phyloP scores from a whole-genome alignment of 805 yeast species.

The Kockiozyma suomiensis region DNA sequence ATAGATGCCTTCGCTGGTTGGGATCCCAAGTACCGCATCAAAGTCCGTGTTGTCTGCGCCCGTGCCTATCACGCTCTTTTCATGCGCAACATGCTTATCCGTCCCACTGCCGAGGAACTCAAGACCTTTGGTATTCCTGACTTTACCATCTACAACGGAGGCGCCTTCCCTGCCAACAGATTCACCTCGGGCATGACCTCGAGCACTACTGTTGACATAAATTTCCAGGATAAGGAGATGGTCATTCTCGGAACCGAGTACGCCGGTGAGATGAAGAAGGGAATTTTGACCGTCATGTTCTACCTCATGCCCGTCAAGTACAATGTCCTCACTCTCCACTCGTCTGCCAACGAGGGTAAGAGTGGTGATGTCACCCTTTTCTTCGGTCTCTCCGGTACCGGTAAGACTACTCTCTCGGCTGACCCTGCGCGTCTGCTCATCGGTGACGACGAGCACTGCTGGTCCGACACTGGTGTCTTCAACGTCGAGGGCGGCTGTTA shows the following conservation, averaged over 20 bases:
- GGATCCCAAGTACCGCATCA: conserved; percentile 70
- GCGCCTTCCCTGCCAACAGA: conserved; percentile 97
- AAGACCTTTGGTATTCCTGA: conserved; percentile 94
- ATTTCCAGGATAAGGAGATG: conserved; percentile 98
- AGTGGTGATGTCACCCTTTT: conserved; percentile 88
- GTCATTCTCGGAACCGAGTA: conserved; percentile 97
- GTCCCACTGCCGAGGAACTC: conserved; percentile 89
- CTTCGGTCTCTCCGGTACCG: conserved; percentile 97
- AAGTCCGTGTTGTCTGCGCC: conserved; percentile 43
- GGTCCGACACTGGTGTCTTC: conserved; percentile 98
- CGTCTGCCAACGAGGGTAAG: conserved; percentile 86
- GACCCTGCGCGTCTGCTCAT: conserved; percentile 91
- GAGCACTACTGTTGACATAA: conserved; percentile 90
- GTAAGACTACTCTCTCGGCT: conserved; percentile 95
- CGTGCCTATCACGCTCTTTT: conserved; percentile 97
- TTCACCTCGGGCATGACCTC: conserved; percentile 98
- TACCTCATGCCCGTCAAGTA: conserved; percentile 96
- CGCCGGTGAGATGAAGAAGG: conserved; percentile 99
- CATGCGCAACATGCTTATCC: conserved; percentile 97
- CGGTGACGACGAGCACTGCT: conserved; percentile 99
- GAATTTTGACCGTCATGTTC: conserved; percentile 98
- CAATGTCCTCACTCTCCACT: conserved; percentile 88
- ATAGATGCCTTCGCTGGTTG: conserved; percentile 98
- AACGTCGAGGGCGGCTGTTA: conserved; percentile 99
- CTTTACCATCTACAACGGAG: conserved; percentile 97